Evolutionary conservation across 2,329 filamentous ascomycete species (phyloP).

Genomic region (Epichloe hybrida): DNA sequence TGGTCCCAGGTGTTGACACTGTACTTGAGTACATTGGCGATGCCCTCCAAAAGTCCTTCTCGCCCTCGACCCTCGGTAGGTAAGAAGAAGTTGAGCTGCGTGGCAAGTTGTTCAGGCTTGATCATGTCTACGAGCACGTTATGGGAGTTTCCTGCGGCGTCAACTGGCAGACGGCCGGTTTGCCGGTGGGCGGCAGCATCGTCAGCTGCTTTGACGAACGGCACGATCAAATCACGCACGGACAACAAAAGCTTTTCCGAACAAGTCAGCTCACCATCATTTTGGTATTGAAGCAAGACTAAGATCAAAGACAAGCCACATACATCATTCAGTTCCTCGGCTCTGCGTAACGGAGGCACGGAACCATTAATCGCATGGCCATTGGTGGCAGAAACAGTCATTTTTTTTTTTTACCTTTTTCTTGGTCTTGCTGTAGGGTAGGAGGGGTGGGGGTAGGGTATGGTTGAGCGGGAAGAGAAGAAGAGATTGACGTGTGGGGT

Average conservation of each 20-base stretch:
- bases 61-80: conserved; percentile 49
- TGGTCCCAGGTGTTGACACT: conserved; percentile 99
- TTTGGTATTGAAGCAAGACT: background rate
- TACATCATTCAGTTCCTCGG: conserved; percentile 20
- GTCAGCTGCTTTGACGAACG: conserved; percentile 60
- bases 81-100: conserved; percentile 44
- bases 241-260: conserved; percentile 47
- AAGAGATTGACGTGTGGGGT: too few species aligned
- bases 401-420: background rate
- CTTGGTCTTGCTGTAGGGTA: background rate
- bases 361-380: conserved; percentile 10
- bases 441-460: background rate
- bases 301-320: conserved; percentile 3
- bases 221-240: conserved; percentile 53
- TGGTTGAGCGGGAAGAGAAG: background rate
- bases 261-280: background rate
- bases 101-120: conserved; percentile 41
- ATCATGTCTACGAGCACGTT: conserved; percentile 53
- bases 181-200: conserved; percentile 38
- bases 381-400: background rate
- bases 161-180: conserved; percentile 33
- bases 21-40: conserved; percentile 62
- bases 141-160: conserved; percentile 24
- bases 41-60: conserved; percentile 57
- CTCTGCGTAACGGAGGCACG: conserved; percentile 15